Evolutionary conservation across 192 early-diverging fungal species (phyloP), one percentile per base, ranked within the genome.

Genomic region (Backusella luteola): DNA sequence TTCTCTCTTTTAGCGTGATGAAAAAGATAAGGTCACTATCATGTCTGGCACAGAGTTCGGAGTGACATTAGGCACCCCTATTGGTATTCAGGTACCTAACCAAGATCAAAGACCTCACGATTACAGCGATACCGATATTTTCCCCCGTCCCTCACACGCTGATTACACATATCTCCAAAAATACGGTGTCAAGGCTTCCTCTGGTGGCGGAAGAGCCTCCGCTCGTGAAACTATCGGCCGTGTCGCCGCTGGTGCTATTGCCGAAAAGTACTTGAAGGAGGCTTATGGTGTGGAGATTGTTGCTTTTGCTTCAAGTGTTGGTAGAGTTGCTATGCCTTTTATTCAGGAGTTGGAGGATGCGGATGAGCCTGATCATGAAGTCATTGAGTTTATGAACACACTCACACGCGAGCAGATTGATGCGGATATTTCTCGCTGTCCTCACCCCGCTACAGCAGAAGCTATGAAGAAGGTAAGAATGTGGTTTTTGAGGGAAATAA

Each of bases 181-280:
- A 81, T 99, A 99, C 78, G 94, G 94, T 73, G 81, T 99, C 73
- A 99, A 99, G 88, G 96, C 97, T 34, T 94, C 92, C 6, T 93
- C 90, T 32, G 98, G 98, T 66, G 98, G 98, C 41, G 98, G 98
- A 36, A 87, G 98, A 49, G 92, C 95, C 11, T 94, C 93, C 74
- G 98, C 98, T 15, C 90, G 98, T 46, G 98, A 99, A 84, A 98
- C 98, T 4, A 96, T 99, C 78, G 96, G 96, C 4, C 91, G 98
- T 42, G 97, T 99, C 19, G 97, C 98, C 7, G 96, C 95, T 12
- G 94, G 96, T 59, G 96, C 94, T n/a, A 90, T 99, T 59, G 98
- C 98, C n/a, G 97, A 99, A 89, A 97, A 98, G 84, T 98, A 93
- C 83, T 83, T 99, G 69, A 84, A 82, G n/a, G 78, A 91, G 46